Percentiles rank a stretch among this genome's conserved stretches.
Evolutionary conservation across 306 rosid species (phyloP).

Genomic region (Ammopiptanthus mongolicus): DNA sequence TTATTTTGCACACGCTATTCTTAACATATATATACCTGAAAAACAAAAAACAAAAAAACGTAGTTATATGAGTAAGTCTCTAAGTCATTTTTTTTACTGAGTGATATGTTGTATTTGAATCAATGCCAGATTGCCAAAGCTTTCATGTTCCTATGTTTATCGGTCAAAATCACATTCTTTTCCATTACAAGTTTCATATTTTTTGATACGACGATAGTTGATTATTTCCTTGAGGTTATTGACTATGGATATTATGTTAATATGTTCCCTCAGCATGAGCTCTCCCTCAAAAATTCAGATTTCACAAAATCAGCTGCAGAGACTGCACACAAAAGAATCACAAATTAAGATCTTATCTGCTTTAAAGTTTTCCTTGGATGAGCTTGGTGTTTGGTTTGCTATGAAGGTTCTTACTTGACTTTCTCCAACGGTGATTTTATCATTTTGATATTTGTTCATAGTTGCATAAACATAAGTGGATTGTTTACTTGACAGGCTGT

Average conservation of each 20-base stretch:
- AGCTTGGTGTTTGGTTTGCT: constrained; percentile 75
- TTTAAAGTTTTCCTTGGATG: constrained; percentile 55
- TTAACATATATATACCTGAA: too few relatives aligned
- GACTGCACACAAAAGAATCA: constrained; percentile 39
- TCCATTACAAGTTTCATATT: neutral
- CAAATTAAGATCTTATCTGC: constrained; percentile 33
- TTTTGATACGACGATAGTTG: neutral
- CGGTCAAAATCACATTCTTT: neutral
- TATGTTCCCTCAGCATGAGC: constrained; percentile 50
- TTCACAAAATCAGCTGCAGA: constrained; percentile 31
- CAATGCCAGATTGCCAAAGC: neutral
- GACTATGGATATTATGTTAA: constrained; percentile 25
- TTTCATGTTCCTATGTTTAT: neutral
- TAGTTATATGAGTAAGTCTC: too few relatives aligned
- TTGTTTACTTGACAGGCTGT: constrained; percentile 62
- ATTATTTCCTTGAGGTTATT: constrained; percentile 25
- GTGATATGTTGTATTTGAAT: neutral
- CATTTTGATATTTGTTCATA: constrained; percentile 16
- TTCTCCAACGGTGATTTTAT: neutral
- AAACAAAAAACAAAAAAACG: too few relatives aligned
- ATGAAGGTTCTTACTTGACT: constrained; percentile 46
- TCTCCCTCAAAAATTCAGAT: constrained; percentile 27
- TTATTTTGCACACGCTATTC: too few relatives aligned
- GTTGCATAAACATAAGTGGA: constrained; percentile 3
- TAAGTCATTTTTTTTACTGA: neutral